These are phyloP conservation scores for Acanthamoeba sp. DNA, from an alignment of 208 protist species.

Conservation along the genomic window DNA sequence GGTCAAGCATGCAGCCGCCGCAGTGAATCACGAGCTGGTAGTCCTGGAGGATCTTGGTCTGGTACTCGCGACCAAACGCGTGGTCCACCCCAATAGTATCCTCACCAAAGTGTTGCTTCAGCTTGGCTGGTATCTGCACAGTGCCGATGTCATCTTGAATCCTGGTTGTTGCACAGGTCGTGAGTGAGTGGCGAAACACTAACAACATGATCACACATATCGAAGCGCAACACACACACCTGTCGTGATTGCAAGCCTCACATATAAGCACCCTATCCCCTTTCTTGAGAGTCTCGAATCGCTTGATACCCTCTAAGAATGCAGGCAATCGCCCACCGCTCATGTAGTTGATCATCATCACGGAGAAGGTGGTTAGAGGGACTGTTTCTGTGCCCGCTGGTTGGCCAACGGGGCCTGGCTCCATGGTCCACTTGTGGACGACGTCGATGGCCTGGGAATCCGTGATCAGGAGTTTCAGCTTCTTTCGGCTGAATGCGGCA, in stretches of 20 bases:
- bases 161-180: too few species aligned
- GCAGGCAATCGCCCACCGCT: constrained; percentile 77
- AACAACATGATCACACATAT: too few species aligned
- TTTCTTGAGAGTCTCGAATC: constrained; percentile 72
- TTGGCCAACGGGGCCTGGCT: neutral
- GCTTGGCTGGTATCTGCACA: constrained; percentile 81
- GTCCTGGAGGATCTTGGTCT: constrained; percentile 75
- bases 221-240: neutral
- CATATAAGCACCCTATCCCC: constrained; percentile 84
- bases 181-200: too few species aligned
- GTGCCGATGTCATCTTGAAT: constrained; percentile 86
- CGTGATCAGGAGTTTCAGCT: constrained; percentile 82
- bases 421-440: constrained; percentile 83
- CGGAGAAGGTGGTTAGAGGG: constrained; percentile 85
- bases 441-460: constrained; percentile 87
- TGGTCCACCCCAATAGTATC: constrained; percentile 79
- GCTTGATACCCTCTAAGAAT: constrained; percentile 83
- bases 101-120: constrained; percentile 77
- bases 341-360: constrained; percentile 85
- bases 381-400: neutral
- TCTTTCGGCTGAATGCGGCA: neutral
- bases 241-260: constrained; percentile 87
- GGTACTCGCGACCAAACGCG: constrained; percentile 84
- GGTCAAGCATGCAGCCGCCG: constrained; percentile 86
- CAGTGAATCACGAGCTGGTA: constrained; percentile 85